phyloP scores from a whole-genome alignment of 176 grass and related monocot genomes.

The Eleusine indica region DNA sequence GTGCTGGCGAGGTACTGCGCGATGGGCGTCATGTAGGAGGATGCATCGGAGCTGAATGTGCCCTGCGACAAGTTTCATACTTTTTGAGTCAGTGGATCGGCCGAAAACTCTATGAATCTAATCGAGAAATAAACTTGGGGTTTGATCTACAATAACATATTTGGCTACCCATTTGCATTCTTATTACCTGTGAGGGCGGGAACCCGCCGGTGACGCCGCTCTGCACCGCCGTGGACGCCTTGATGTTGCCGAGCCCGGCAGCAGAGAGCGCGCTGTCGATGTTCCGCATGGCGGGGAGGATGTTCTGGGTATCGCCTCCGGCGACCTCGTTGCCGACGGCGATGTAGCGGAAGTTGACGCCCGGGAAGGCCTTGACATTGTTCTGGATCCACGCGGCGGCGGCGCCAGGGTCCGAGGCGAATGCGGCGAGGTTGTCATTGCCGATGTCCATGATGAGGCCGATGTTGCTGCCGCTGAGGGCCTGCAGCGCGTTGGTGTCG shows the following conservation, averaged over 20 bases:
- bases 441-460: slow-evolving; percentile 47
- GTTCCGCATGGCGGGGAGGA: slow-evolving; percentile 60
- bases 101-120: too few relatives aligned
- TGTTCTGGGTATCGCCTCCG: slow-evolving; percentile 18
- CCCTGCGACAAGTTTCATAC: too few relatives aligned
- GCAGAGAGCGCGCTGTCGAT: slow-evolving; percentile 15
- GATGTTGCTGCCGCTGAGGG: slow-evolving; percentile 44
- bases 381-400: slow-evolving; percentile 41
- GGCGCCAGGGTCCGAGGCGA: slow-evolving; percentile 39
- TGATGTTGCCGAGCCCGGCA: slow-evolving; percentile 11
- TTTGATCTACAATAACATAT: too few relatives aligned
- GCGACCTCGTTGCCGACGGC: slow-evolving; percentile 64
- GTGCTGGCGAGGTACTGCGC: slow-evolving; percentile 52
- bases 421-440: slow-evolving; percentile 30
- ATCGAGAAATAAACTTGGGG: too few relatives aligned
- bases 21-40: neutral
- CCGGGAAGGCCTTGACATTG: slow-evolving; percentile 39
- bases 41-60: too few relatives aligned
- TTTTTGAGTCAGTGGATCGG: too few relatives aligned
- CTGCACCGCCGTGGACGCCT: slow-evolving; percentile 64
- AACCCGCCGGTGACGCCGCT: neutral
- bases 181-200: too few relatives aligned
- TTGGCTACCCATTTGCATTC: too few relatives aligned
- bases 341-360: slow-evolving; percentile 53
- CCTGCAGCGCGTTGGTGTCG: slow-evolving; percentile 23